These are phyloP conservation scores for Starmerella scarabaei DNA, from an alignment of 805 yeast species.

Conservation along the genomic window DNA sequence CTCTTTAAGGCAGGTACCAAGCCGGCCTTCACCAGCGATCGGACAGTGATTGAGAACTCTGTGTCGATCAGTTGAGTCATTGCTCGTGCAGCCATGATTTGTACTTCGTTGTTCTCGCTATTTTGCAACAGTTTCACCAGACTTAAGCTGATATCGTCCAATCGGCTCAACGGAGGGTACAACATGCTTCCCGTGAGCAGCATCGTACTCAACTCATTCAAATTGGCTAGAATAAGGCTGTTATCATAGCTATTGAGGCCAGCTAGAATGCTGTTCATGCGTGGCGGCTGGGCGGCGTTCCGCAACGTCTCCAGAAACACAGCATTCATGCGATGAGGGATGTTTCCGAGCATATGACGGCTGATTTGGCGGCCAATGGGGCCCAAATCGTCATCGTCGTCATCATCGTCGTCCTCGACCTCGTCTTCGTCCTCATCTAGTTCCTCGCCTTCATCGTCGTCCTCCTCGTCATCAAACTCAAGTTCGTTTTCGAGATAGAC, in stretches of 20 bases:
- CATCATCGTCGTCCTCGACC: slow-evolving; percentile 21
- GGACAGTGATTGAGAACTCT: slow-evolving; percentile 44
- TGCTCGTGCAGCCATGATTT: slow-evolving; percentile 71
- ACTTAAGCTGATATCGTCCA: slow-evolving; percentile 3
- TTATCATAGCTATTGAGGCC: slow-evolving; percentile 8
- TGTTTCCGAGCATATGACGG: background rate
- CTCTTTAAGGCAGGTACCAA: slow-evolving; percentile 53
- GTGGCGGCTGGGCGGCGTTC: slow-evolving; percentile 6
- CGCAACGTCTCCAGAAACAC: background rate
- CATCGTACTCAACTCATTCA: slow-evolving; percentile 27
- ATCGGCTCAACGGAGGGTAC: slow-evolving; percentile 25
- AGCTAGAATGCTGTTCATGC: slow-evolving; percentile 22
- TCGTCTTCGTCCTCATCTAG: slow-evolving; percentile 22
- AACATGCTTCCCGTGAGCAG: slow-evolving; percentile 20
- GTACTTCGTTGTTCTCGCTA: slow-evolving; percentile 55
- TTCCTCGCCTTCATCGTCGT: slow-evolving; percentile 8
- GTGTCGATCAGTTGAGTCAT: slow-evolving; percentile 69
- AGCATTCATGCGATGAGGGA: background rate
- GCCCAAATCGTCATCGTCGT: slow-evolving; percentile 19
- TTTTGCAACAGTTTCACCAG: slow-evolving; percentile 47
- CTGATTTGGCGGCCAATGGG: too few relatives aligned
- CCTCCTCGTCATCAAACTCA: slow-evolving; percentile 11
- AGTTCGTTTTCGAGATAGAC: slow-evolving; percentile 5
- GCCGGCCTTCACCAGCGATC: slow-evolving; percentile 49
- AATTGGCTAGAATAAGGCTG: slow-evolving; percentile 21